These are phyloP conservation scores for Silybum marianum DNA, from an alignment of 129 eudicot genomes.

Conservation along the genomic window DNA sequence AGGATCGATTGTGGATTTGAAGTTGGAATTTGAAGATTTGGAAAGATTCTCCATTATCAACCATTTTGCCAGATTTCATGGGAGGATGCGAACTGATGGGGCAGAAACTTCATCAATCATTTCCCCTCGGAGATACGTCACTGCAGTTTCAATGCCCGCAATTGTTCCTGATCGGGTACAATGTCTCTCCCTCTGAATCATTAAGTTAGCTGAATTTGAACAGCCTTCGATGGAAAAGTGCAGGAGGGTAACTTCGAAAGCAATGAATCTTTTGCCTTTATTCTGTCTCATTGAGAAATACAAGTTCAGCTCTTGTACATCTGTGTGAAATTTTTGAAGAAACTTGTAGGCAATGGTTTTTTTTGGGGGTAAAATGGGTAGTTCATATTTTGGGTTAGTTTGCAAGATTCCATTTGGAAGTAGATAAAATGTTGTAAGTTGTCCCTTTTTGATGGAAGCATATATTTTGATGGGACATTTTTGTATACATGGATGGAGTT, in stretches of 20 bases:
- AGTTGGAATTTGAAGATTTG: conserved; percentile 70
- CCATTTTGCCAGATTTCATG: conserved; percentile 77
- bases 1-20: conserved; percentile 62
- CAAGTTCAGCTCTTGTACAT: conserved; percentile 18
- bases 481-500: neutral
- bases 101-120: conserved; percentile 58
- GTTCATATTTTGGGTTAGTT: conserved; percentile 40
- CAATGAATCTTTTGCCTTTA: conserved; percentile 31
- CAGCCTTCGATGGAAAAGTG: conserved; percentile 36
- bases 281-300: conserved; percentile 43
- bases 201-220: conserved; percentile 28
- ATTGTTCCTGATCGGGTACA: conserved; percentile 84
- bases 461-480: conserved; percentile 32
- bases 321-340: neutral
- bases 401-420: conserved; percentile 31
- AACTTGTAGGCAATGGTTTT: conserved; percentile 6
- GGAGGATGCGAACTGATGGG: conserved; percentile 57
- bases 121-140: conserved; percentile 68
- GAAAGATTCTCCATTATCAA: conserved; percentile 70
- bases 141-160: conserved; percentile 65
- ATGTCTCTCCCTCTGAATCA: conserved; percentile 72
- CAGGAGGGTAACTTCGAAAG: conserved; percentile 25
- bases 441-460: conserved; percentile 24
- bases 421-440: conserved; percentile 30
- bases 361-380: conserved; percentile 33